Conservation (phyloP, 192 early-diverging fungal species). For the Lobosporangium transversale region DNA sequence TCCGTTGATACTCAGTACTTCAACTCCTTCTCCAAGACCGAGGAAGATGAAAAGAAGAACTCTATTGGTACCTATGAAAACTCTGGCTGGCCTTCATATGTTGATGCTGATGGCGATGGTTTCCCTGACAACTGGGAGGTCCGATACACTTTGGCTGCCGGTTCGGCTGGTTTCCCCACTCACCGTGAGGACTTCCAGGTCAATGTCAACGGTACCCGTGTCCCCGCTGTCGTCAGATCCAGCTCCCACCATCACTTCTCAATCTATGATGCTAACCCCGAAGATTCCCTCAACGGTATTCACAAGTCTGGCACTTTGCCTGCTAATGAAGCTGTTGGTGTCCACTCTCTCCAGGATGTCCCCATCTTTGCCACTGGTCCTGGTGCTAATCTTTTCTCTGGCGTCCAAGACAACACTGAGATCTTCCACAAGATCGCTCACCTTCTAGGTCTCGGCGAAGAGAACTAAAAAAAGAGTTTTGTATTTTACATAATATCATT, state of each 20-base stretch:
- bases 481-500: too few relatives aligned
- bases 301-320: constrained; percentile 32
- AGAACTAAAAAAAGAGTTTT: constrained; percentile 15
- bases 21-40: constrained; percentile 44
- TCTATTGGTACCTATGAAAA: constrained; percentile 61
- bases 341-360: constrained; percentile 62
- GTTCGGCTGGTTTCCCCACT: constrained; percentile 53
- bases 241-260: constrained; percentile 47
- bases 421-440: constrained; percentile 63
- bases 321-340: constrained; percentile 36
- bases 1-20: constrained; percentile 69
- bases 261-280: constrained; percentile 28
- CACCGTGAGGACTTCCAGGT: constrained; percentile 60
- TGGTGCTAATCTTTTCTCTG: constrained; percentile 50
- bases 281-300: constrained; percentile 35
- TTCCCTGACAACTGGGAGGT: constrained; percentile 61
- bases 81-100: constrained; percentile 61
- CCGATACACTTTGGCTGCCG: constrained; percentile 54
- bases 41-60: constrained; percentile 54
- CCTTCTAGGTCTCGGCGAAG: constrained; percentile 47
- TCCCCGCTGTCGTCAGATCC: constrained; percentile 37
- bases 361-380: constrained; percentile 57
- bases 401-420: constrained; percentile 59
- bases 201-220: constrained; percentile 45
- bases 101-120: constrained; percentile 58